Evolutionary conservation across 164 flowering plant genomes (phyloP).

Genomic region (Amborella trichopoda): DNA sequence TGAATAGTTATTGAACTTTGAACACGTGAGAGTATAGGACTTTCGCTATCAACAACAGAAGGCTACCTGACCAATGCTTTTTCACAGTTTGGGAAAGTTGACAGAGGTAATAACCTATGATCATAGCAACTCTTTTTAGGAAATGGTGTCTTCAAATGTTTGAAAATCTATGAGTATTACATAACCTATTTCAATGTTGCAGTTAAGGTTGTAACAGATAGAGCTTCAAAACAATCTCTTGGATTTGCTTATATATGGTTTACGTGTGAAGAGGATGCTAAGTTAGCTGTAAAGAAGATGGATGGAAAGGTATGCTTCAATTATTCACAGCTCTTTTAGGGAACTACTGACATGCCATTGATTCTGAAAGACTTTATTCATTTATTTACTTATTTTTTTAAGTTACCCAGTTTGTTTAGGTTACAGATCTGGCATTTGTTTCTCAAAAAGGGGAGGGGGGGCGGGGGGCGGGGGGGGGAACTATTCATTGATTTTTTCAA

Average conservation of each 20-base stretch:
- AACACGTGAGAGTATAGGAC: conserved; percentile 13
- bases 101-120: conserved; percentile 12
- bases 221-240: conserved; percentile 14
- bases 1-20: not conserved
- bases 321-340: too few relatives aligned
- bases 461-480: too few relatives aligned
- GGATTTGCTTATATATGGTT: conserved; percentile 35
- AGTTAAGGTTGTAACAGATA: conserved; percentile 21
- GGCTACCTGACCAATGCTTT: conserved; percentile 15
- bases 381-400: too few relatives aligned
- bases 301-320: conserved; percentile 41
- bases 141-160: too few relatives aligned
- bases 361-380: too few relatives aligned
- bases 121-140: too few relatives aligned
- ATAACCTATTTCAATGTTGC: conserved; percentile 5
- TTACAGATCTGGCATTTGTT: too few relatives aligned
- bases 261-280: conserved; percentile 17
- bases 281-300: conserved; percentile 24
- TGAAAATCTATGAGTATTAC: too few relatives aligned
- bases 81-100: conserved; percentile 19
- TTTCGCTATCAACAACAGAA: conserved; percentile 16
- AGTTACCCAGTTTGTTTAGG: too few relatives aligned
- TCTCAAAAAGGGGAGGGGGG: too few relatives aligned
- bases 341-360: too few relatives aligned
- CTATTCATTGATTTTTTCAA: too few relatives aligned